phyloP scores from a whole-genome alignment of 148 eudicot species.

The Camellia granthamiana region DNA sequence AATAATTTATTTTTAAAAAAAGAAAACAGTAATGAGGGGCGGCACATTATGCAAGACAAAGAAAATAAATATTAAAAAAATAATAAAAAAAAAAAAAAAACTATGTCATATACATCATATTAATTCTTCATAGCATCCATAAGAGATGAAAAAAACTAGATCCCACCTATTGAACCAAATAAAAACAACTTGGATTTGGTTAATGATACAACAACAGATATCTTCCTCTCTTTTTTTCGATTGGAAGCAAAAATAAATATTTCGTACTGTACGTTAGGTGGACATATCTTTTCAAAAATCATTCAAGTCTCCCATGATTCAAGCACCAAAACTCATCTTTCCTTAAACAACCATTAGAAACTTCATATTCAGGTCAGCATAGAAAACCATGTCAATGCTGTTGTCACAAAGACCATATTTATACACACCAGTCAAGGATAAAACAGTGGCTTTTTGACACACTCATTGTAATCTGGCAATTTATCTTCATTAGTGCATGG shows the following conservation, averaged over 20 bases:
- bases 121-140: neutral
- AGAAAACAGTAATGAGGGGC: neutral
- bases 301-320: no score
- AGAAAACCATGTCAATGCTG: neutral
- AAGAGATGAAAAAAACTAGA: neutral
- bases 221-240: no score
- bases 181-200: no score
- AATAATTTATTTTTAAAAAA: no score
- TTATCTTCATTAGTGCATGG: neutral
- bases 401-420: neutral
- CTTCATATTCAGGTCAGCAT: neutral
- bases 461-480: neutral
- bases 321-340: neutral
- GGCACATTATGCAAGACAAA: neutral
- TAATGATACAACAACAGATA: neutral
- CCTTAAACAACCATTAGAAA: neutral
- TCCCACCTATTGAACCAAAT: neutral
- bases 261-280: no score
- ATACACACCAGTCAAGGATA: neutral
- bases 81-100: neutral
- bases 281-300: no score
- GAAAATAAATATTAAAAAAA: neutral
- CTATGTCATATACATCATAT: neutral
- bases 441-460: neutral
- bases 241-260: no score